Evolutionary conservation across 306 rosid species (phyloP).

Genomic region (Cucurbita ficifolia): DNA sequence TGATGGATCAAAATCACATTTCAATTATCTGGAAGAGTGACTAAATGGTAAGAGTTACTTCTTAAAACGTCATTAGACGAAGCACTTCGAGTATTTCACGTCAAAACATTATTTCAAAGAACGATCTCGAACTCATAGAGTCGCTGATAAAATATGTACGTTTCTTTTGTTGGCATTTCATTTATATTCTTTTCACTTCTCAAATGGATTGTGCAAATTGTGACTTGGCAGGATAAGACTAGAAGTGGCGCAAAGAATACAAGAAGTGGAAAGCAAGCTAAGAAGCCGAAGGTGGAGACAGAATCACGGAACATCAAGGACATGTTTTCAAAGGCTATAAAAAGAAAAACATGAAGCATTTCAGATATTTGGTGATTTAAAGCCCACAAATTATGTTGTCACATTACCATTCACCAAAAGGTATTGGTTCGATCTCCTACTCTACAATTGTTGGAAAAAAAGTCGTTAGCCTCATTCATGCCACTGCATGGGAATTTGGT

Average conservation of each 20-base stretch:
- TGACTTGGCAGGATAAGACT: constrained; percentile 29
- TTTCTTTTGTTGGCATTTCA: background rate
- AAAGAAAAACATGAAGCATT: constrained; percentile 34
- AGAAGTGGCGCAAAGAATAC: constrained; percentile 24
- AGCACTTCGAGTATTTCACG: background rate
- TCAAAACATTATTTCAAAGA: background rate
- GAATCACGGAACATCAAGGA: constrained; percentile 64
- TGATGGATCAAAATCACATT: background rate
- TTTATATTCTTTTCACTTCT: too few relatives aligned
- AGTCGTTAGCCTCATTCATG: background rate
- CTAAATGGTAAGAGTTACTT: background rate
- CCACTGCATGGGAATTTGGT: background rate
- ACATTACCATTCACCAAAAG: too few relatives aligned
- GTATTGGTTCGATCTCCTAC: too few relatives aligned
- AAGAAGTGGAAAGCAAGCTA: constrained; percentile 44
- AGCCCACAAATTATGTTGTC: background rate
- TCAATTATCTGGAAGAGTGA: background rate
- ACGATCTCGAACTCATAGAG: background rate
- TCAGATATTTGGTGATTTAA: background rate
- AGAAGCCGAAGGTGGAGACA: constrained; percentile 61
- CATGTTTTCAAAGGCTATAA: constrained; percentile 61
- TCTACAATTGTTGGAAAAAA: too few relatives aligned
- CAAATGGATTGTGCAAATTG: background rate
- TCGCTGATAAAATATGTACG: background rate
- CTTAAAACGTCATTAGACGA: background rate